Evolutionary conservation across 225 moss, liverwort and hornwort genomes (phyloP).

Genomic region (Physcomitrium patens): DNA sequence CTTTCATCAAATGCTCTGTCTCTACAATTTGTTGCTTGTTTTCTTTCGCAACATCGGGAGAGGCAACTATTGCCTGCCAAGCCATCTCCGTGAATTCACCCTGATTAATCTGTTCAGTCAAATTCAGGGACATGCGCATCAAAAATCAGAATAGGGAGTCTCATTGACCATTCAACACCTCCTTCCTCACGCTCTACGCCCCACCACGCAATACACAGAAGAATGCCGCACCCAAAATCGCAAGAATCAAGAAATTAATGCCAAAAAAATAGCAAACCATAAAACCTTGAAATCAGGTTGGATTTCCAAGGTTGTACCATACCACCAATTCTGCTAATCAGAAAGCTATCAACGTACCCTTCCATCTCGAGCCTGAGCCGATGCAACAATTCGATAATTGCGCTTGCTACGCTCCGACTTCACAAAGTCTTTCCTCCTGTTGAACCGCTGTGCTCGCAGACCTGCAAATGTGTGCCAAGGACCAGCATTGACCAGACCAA

Average conservation of each 20-base stretch:
- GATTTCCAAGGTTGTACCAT: neutral
- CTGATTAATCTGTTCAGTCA: conserved; percentile 76
- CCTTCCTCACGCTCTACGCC: neutral
- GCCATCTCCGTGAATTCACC: conserved; percentile 97
- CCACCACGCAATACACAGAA: too few relatives aligned
- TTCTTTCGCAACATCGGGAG: conserved; percentile 94
- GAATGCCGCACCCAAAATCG: too few relatives aligned
- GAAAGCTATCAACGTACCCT: conserved; percentile 38
- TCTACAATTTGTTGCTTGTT: conserved; percentile 98
- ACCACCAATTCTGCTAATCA: conserved; percentile 1
- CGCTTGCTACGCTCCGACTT: conserved; percentile 37
- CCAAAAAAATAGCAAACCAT: too few relatives aligned
- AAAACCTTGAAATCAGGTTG: too few relatives aligned
- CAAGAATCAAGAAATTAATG: too few relatives aligned
- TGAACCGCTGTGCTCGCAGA: conserved; percentile 35
- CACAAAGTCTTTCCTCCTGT: conserved; percentile 36
- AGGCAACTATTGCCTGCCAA: conserved; percentile 92
- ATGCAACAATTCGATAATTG: conserved; percentile 44
- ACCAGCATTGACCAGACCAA: conserved; percentile 39
- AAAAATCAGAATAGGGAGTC: neutral
- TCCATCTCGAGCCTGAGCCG: conserved; percentile 59
- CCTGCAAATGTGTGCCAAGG: conserved; percentile 38
- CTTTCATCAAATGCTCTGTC: conserved; percentile 96
- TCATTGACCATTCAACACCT: neutral
- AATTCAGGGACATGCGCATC: neutral